Percentiles rank a stretch among this genome's conserved stretches.
Evolutionary conservation across 2,329 filamentous ascomycete genomes (phyloP).

Genomic region (Colletotrichum euphorbiae): DNA sequence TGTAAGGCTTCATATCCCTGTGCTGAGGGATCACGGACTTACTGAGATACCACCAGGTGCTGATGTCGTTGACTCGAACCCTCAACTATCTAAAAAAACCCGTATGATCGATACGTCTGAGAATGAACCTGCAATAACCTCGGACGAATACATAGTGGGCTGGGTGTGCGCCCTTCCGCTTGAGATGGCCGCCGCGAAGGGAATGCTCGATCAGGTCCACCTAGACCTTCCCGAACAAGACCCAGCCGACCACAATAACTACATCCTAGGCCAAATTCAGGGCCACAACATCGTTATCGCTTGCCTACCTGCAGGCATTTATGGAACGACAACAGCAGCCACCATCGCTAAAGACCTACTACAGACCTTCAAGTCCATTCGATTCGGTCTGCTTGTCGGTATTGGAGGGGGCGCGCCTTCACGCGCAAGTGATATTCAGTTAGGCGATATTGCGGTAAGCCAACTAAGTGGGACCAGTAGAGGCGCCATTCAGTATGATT

Average conservation of each 20-base stretch:
- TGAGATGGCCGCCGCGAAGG: slow-evolving; percentile 47
- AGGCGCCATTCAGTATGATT: slow-evolving; percentile 44
- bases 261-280: slow-evolving; percentile 42
- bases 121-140: background rate
- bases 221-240: slow-evolving; percentile 7
- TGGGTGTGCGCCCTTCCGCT: slow-evolving; percentile 49
- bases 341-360: slow-evolving; percentile 45
- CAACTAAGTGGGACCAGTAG: slow-evolving; percentile 35
- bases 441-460: slow-evolving; percentile 47
- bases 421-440: slow-evolving; percentile 40
- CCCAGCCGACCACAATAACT: slow-evolving; percentile 42
- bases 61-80: background rate
- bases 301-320: slow-evolving; percentile 44
- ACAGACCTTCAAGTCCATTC: background rate
- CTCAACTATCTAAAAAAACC: background rate
- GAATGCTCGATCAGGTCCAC: slow-evolving; percentile 47
- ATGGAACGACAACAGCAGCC: slow-evolving; percentile 45
- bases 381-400: slow-evolving; percentile 6
- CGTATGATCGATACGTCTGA: background rate
- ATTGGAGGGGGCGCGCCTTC: slow-evolving; percentile 4
- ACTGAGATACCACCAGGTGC: background rate
- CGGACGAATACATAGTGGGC: slow-evolving; percentile 45
- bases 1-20: background rate
- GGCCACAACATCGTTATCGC: slow-evolving; percentile 52
- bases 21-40: background rate